Evolutionary conservation across 176 grass and related monocot species (phyloP), one percentile per base, ranked within the genome.

Genomic region (Alloteropsis semialata): DNA sequence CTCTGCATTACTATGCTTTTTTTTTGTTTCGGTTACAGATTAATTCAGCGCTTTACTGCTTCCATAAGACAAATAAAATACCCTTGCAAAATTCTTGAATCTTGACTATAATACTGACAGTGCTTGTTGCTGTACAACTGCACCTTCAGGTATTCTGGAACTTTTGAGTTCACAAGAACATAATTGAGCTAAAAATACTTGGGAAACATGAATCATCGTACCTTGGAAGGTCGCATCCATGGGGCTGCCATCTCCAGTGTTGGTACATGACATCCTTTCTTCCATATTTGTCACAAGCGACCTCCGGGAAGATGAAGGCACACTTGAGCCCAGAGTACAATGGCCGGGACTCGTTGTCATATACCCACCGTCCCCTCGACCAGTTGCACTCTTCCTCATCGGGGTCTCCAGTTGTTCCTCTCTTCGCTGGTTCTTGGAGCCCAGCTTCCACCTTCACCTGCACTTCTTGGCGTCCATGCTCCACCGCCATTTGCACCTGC

Each of bases 231-330:
- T 94, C 84, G 58, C 95, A 97, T 77, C 85, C 90, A 37, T 89
- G 70, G 19, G 92, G 95, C 73, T 97, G 92, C 95, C 95, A 97
- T 81, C 95, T 90, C 95, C 95, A 97, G 13, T 92, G 83, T 88
- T 97, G 88, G 86, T 97, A 94, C 90, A 36, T 94, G 73, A 48
- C 76, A 55, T 97, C 89, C 54, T 89, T 90, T 61, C 92, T 78
- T 2, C 95, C 95, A 81, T 94, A 94, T 32, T 91, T 90, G 79
- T 87, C 84, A 44, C 92, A 98, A 4, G 95, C 89, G 61, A 98
- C 86, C 86, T 98, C 92, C 22, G 80, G 81, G 67, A 86, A 84
- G 88, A 94, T 87, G 82, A 92, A 94, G 49, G 81, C 8, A 69
- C 95, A 97, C 54, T 85, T 76, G 56, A 82, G 80, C 6, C 92